phyloP scores from a whole-genome alignment of 768 basidiomycete genomes.

The Rhodotorula taiwanensis region DNA sequence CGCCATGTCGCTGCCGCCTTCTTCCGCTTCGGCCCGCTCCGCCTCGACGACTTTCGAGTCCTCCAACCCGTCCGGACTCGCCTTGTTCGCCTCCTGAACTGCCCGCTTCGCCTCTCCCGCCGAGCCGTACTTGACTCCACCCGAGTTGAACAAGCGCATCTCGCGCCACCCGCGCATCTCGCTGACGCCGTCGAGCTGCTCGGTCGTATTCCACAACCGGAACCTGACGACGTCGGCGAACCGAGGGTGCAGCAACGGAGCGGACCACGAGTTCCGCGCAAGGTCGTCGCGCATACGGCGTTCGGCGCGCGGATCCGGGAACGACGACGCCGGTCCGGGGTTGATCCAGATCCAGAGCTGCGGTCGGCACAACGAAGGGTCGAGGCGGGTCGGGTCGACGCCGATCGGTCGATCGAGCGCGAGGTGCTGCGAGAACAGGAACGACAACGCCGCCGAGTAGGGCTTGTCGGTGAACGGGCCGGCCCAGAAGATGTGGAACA shows the following conservation, averaged over 20 bases:
- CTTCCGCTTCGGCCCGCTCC: constrained; percentile 7
- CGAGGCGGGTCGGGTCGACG: constrained; percentile 45
- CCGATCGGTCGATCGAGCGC: constrained; percentile 50
- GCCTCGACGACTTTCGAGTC: constrained; percentile 22
- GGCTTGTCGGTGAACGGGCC: constrained; percentile 98
- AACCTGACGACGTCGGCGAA: constrained; percentile 91
- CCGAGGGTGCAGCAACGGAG: constrained; percentile 84
- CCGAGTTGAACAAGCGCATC: constrained; percentile 77
- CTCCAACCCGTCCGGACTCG: neutral
- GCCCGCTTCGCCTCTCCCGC: constrained; percentile 23
- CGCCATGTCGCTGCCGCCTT: constrained; percentile 14
- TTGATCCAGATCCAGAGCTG: constrained; percentile 99
- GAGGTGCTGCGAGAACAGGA: constrained; percentile 90
- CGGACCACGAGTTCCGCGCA: constrained; percentile 77
- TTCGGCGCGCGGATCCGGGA: constrained; percentile 74
- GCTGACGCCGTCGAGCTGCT: constrained; percentile 82
- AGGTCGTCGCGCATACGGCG: constrained; percentile 77
- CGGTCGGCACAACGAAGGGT: constrained; percentile 61
- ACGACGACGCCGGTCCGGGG: constrained; percentile 85
- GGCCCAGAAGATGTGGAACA: constrained; percentile 99
- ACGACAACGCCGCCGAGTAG: constrained; percentile 87
- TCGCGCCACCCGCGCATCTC: constrained; percentile 84
- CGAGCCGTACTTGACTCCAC: constrained; percentile 58
- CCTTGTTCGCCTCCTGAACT: constrained; percentile 1
- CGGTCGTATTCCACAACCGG: constrained; percentile 97